Evolutionary conservation across 345 rosid genomes (phyloP), one percentile per base, ranked within the genome.

Genomic region (Limnanthes douglasii): DNA sequence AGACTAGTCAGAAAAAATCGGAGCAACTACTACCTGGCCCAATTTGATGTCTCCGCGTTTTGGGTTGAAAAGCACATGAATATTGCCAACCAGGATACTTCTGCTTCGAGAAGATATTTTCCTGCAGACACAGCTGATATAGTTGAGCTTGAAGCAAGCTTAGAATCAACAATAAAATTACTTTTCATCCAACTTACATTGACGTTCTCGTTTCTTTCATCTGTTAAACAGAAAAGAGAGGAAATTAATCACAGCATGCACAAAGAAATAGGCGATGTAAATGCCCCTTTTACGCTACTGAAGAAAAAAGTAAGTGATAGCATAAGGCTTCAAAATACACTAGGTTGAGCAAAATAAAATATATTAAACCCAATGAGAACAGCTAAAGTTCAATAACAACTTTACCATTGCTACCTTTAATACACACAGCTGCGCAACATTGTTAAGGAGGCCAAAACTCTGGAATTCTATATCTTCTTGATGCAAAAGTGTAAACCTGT

Each of bases 401-500:
- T 22, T 15, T 34, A 20, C 31, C 36, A 24, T 10, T 14, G n/a
- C 40, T 66, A 82, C 93, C 94, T 86, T 60, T 41, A 86, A 68
- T 49, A 86, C 68, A 67, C 97, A 86, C 49, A 86, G 68, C 52
- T 82, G 94, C 53, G 95, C 97, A 65, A 82, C 83, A 60, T 78
- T 86, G 67, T 86, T 51, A 46, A 85, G 93, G 33, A 86, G 68
- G 57, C 81, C 93, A 75, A 67, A 82, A 21, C 33, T 64, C 61
- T 56, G 75, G 70, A 86, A 86, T 67, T 82, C 93, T 53, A 86
- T 67, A 36, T 45, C 60, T 61, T 82, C 76, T 67, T 82, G 68
- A 66, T 71, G 79, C 56, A 75, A 62, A 41, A 82, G 79, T 46
- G 73, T 64, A 60, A 78, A 75, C 52, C 94, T 82, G 93, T 42